Base-by-base conservation (phyloP, 495 filamentous ascomycete genomes). In the Aspergillus heteromorphus region DNA sequence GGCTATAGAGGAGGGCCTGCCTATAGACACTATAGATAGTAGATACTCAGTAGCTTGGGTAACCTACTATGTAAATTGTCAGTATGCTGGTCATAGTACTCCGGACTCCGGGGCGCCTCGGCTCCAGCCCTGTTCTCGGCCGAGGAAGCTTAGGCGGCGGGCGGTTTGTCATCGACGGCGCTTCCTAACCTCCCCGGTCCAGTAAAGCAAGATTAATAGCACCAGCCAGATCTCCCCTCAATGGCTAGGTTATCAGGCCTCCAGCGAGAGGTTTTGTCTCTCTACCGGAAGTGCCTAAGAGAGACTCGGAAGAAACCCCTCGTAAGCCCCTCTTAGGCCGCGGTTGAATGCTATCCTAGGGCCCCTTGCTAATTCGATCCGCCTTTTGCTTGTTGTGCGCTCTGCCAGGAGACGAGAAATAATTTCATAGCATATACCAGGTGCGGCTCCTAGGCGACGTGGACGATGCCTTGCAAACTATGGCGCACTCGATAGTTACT, bases 281-380 rank as follows among this genome's bases (percentile, higher is more conserved):
- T 98, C 9, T 98, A 97, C 62, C 84, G 91, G 43, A 81, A 83
- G 61, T 97, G 91, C 60, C 76, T 98, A 23, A 79, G 91, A 47
- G 88, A 86, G 61, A 82, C 84, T 49, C 78, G 84, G 49, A 88
- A 86, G 60, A 98, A 98, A 70, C 91, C 93, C 48, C 60, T 71
- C 57, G 88, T 92, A 68, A 62, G 81, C 75, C 20, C 25, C 40
- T 14, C 11, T 43, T 40, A 2, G 19, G 18, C 0, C 27, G 18
- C 18, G 8, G 42, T 38, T n/a, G 13, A 38, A 38, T 38, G 6
- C 1, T 21, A 20, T 4, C 23, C 36, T 53, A 40, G 5, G 40
- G 4, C 4, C 11, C 48, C 47, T 6, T 13, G 14, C 30, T 49
- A 43, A 48, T 14, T 42, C 6, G 21, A 51, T 25, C 49, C 53